Evolutionary conservation across 192 early-diverging fungal genomes (phyloP).

Genomic region (Coemansia sp.): DNA sequence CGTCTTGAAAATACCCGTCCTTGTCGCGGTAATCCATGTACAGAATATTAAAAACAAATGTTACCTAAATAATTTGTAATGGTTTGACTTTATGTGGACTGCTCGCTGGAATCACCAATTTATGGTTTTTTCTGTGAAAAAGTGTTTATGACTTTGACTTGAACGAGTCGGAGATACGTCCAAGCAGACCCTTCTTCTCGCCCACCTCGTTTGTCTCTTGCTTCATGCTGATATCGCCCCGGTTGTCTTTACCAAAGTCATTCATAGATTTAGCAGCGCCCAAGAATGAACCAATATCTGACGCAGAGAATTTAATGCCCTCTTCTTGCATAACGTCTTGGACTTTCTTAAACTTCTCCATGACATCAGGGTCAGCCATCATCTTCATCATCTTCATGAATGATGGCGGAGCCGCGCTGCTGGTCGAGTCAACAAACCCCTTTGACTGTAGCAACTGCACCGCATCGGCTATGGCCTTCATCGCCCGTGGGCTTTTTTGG

Average conservation of each 20-base stretch:
- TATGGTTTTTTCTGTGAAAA: background rate
- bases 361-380: conserved; percentile 31
- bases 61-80: no score
- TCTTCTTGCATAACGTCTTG: conserved; percentile 29
- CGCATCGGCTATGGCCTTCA: conserved; percentile 15
- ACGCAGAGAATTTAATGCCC: conserved; percentile 29
- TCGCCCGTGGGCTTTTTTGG: conserved; percentile 21
- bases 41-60: background rate
- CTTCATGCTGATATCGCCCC: background rate
- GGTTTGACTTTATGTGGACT: no score
- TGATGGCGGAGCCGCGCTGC: conserved; percentile 22
- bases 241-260: background rate
- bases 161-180: conserved; percentile 14
- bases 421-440: conserved; percentile 10
- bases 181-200: conserved; percentile 15
- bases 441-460: conserved; percentile 27
- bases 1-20: conserved; percentile 44
- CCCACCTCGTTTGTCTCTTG: background rate
- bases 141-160: conserved; percentile 11
- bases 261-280: background rate
- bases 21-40: conserved; percentile 46
- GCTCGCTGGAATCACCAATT: no score
- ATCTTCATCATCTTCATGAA: conserved; percentile 40
- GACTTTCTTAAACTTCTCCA: conserved; percentile 13
- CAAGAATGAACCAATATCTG: conserved; percentile 28